Evolutionary conservation across 108 stramenopile species (phyloP), one percentile per base, ranked within the genome.

Genomic region (Nitzschia sp.): DNA sequence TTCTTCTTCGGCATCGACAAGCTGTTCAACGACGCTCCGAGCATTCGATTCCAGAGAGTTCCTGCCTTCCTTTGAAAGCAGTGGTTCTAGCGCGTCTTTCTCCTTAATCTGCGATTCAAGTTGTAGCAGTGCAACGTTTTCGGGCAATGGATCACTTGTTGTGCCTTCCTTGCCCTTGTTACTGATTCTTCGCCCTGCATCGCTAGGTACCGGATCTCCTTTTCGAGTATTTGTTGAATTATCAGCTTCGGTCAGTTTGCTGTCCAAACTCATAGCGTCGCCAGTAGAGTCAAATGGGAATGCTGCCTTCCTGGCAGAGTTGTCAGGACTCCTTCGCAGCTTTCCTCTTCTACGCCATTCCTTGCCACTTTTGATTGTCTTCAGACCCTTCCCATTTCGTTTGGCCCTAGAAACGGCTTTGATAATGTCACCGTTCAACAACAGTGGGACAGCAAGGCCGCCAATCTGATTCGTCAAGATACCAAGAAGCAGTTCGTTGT

Each of bases 301-400:
- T 42, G 6, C 13, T 42, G 38, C 38, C 13, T 42, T 42, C 38
- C 13, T 42, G 6, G 13, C 38, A 42, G 9, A 13, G 38, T 13
- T 13, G 6, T 19, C 4, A 19, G n/a, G 49, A 4, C 13, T 51
- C 21, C 21, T 51, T 51, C 49, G 49, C 21, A 4, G 49, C 21
- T 51, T 51, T 17, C 49, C 49, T 51, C 49, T 17, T 19, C 8
- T 17, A 51, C 49, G 61, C 68, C 68, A 70, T 59, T 72, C 61
- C 5, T 58, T 47, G 1, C 71, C 53, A 51, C 51, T 63, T 28
- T 54, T 24, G 15, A 72, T 29, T 0, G 48, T 54, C 42, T 72
- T 72, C 25, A 72, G 46, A 5, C 71, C 71, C 2, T 51, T 36
- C 2, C 71, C 61, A 1, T 18, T 29, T 24, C 61, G 47, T 33